Percentiles rank a stretch among this genome's conserved stretches.
Conservation (phyloP, 2,329 filamentous ascomycete genomes). For the Cladosporium sp. region DNA sequence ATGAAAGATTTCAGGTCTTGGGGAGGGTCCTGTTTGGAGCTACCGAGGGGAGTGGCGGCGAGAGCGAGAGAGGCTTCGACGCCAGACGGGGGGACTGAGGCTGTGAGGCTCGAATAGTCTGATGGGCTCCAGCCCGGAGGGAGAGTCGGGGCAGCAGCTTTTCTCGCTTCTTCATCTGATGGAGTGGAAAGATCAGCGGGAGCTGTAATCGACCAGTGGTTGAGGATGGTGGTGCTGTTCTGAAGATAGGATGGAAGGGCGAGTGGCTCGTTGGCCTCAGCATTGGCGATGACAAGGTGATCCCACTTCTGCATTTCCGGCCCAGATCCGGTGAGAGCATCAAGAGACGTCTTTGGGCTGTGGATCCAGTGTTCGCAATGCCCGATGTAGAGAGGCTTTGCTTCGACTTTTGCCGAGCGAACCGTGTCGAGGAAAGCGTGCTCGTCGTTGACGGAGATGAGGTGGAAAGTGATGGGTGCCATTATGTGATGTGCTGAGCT, state of each 20-base stretch:
- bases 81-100: conserved; percentile 24
- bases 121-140: conserved; percentile 27
- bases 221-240: background rate
- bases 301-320: conserved; percentile 25
- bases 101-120: conserved; percentile 27
- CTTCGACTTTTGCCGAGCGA: background rate
- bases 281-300: conserved; percentile 24
- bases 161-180: conserved; percentile 3
- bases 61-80: conserved; percentile 28
- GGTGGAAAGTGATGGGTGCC: conserved; percentile 30
- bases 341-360: conserved; percentile 23
- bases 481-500: conserved; percentile 19
- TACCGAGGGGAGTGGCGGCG: conserved; percentile 22
- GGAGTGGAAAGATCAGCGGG: conserved; percentile 18
- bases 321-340: conserved; percentile 25
- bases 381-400: conserved; percentile 26
- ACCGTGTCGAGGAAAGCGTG: conserved; percentile 21
- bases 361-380: conserved; percentile 31
- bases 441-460: conserved; percentile 19
- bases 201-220: conserved; percentile 28
- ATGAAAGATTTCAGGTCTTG: conserved; percentile 26
- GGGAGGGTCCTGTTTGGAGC: background rate
- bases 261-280: background rate
- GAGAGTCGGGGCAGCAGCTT: conserved; percentile 14
- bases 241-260: conserved; percentile 11